These are phyloP conservation scores for Entelexis sorbosivorans DNA, from an alignment of 1,139 yeast species.

Conservation along the genomic window DNA sequence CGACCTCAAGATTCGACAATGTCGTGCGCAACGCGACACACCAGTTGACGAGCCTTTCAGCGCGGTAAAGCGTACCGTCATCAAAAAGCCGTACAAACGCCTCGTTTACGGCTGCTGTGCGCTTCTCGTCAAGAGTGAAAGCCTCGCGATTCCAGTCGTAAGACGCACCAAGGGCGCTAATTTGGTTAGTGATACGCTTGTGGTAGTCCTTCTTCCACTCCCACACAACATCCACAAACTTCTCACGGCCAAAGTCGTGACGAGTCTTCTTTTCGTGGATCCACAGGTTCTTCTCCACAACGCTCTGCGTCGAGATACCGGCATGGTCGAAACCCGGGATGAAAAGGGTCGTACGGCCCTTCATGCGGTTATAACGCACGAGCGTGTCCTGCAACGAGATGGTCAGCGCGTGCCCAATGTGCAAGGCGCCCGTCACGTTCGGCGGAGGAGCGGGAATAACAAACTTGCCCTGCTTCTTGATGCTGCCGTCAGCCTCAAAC, in stretches of 20 bases:
- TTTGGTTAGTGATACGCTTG: constrained; percentile 68
- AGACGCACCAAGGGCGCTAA: constrained; percentile 84
- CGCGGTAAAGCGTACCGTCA: constrained; percentile 92
- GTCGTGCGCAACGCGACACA: constrained; percentile 91
- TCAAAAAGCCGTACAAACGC: constrained; percentile 87
- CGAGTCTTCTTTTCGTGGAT: constrained; percentile 78
- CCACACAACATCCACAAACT: constrained; percentile 82
- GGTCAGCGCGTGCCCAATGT: constrained; percentile 96
- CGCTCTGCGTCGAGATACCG: constrained; percentile 97
- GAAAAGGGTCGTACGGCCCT: constrained; percentile 85
- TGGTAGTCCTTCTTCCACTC: constrained; percentile 98
- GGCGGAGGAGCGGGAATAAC: constrained; percentile 98
- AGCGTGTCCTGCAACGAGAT: constrained; percentile 89
- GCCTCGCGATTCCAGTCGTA: constrained; percentile 94
- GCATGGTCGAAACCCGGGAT: constrained; percentile 98
- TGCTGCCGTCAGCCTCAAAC: constrained; percentile 58
- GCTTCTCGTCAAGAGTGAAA: constrained; percentile 74
- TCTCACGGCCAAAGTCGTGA: constrained; percentile 91
- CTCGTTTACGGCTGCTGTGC: constrained; percentile 74
- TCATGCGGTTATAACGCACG: constrained; percentile 92
- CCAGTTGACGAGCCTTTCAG: constrained; percentile 91
- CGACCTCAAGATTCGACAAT: constrained; percentile 90
- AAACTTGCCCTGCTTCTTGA: constrained; percentile 74
- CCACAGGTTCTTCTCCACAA: constrained; percentile 94
- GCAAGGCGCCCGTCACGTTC: constrained; percentile 96